Base-by-base conservation (phyloP, 805 yeast species). In the Tetrapisispora fleetii region DNA sequence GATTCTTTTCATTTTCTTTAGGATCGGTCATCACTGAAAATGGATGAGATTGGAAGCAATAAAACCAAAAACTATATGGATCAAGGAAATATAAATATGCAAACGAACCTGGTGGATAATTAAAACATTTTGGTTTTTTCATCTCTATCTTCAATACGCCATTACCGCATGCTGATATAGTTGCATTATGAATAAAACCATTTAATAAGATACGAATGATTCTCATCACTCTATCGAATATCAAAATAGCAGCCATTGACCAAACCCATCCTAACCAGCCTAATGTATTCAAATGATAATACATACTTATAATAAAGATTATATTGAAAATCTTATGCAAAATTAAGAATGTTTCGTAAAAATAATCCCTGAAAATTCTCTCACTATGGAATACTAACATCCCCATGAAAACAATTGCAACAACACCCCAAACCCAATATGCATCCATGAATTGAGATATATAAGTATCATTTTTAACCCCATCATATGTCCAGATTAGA, bases 341-440 rank as follows among this genome's bases (percentile, higher is more conserved):
- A n/a, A 73, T 56, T 35, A 81, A 60, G 64, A 85, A 81, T 8
- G 71, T 48, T 58, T 86, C 95, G 64, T 86, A 86, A 45, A 64
- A 62, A 44, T 60, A 56, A 36, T 69, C 70, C 62, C 93, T 74
- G 52, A 84, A 60, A 17, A 70, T 59, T 47, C 74, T 74, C 45
- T 74, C 56, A 2, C 83, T 75, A 49, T 76, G 81, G 51, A 76
- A 58, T 42, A 74, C 50, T 24, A 83, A 60, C 1, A 74, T 40
- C 5, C 74, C 72, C 39, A 73, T 66, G 4, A 73, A 50, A 44
- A 66, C 63, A 3, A 78, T 70, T 0, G 78, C 77, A n/a, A 64
- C 71, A 8, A 69, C 60, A 27, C 81, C 81, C 73, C 75, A 67
- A 56, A 68, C 53, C 70, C 70, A 60, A 64, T 78, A 72, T 50